Evolutionary conservation across 805 yeast species (phyloP), one percentile per base, ranked within the genome.

Genomic region (Wickerhamomyces queroliae): DNA sequence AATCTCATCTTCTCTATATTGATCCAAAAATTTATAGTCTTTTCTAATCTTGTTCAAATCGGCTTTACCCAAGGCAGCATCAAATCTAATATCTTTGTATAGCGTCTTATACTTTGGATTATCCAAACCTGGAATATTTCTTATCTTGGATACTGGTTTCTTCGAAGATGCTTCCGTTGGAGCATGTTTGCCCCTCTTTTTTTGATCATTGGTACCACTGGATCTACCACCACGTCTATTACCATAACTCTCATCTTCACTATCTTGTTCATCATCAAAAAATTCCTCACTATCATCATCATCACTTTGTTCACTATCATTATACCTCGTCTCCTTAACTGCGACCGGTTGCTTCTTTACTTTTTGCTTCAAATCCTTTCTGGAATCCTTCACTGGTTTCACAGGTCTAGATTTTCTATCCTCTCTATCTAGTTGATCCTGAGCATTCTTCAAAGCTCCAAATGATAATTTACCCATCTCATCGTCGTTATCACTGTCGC

Each of bases 41-140:
- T 78, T 76, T 44, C 97, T 70, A 15, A 85, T 74, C 42, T 71
- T 69, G 24, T 69, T 64, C 42, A 75, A 63, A 56, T 90, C 91
- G 1, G 93, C 86, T 50, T 78, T 83, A 41, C 98, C 98, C 46
- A 78, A 78, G 0, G 96, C 89, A 3, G 91, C 74, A 60, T 93
- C 96, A 58, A 93, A 93, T 49, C 99, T 71, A 25, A 95, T 82
- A 64, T 93, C 99, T 36, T 76, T 72, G 56, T 83, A 81, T 22
- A 82, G 61, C 13, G 66, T 67, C 13, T 59, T 51, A 37, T 59
- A 51, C 40, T 62, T 67, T 19, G 65, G 63, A 19, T 61, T 53
- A 36, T 67, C 69, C 34, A 83, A 56, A 0, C 91, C 93, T 2
- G 85, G 91, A 11, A 90, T 80, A 33, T 80, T 78, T 47, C 98